phyloP scores from a whole-genome alignment of 306 rosid species.

The Vigna hirtella region DNA sequence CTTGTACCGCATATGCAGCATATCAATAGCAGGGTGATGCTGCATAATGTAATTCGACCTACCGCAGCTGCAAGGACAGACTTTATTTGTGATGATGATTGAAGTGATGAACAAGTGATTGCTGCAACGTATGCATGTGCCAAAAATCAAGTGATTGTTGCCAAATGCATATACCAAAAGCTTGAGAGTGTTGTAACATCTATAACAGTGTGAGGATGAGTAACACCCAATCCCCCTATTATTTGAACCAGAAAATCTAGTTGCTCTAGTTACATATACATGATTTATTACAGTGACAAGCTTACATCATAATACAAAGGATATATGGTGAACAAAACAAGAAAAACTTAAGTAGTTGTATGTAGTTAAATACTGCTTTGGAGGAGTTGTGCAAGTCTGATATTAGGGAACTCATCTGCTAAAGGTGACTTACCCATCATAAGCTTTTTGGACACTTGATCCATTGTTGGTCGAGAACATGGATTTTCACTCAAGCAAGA shows the following conservation, averaged over 20 bases:
- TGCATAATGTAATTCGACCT: too few relatives aligned
- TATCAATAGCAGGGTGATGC: too few relatives aligned
- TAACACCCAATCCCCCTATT: background rate
- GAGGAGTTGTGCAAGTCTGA: constrained; percentile 45
- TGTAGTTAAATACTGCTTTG: background rate
- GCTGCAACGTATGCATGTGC: too few relatives aligned
- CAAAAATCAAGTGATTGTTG: too few relatives aligned
- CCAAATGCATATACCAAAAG: too few relatives aligned
- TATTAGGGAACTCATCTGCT: background rate
- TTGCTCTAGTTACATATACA: background rate
- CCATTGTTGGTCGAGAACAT: constrained; percentile 41
- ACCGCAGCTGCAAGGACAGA: too few relatives aligned
- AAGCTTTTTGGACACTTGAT: constrained; percentile 31
- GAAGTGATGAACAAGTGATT: too few relatives aligned
- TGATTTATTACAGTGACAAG: background rate
- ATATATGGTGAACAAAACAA: background rate
- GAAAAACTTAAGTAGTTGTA: background rate
- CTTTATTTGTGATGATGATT: too few relatives aligned
- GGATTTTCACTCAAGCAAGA: constrained; percentile 36
- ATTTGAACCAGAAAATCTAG: background rate
- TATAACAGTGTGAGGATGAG: too few relatives aligned
- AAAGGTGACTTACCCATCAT: constrained; percentile 32
- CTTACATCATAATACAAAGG: background rate
- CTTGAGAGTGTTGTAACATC: too few relatives aligned
- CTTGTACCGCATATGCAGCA: too few relatives aligned